These are phyloP conservation scores for Alloascoidea africana DNA, from an alignment of 805 yeast species.

Conservation along the genomic window DNA sequence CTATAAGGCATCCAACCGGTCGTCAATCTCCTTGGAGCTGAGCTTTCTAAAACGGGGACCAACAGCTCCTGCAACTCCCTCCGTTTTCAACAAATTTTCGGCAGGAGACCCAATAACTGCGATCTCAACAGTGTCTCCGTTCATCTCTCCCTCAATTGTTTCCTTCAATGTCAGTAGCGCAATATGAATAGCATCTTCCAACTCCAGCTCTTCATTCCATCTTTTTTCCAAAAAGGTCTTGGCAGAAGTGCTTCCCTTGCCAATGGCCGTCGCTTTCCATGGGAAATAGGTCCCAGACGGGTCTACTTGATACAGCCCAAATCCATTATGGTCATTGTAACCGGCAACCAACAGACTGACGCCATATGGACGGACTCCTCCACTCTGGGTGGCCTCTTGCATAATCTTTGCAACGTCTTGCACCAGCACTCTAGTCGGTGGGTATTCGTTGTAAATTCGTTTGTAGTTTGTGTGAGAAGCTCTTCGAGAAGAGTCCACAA, in stretches of 20 bases:
- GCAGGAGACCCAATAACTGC: constrained; percentile 76
- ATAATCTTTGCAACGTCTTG: constrained; percentile 90
- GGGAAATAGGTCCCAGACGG: constrained; percentile 97
- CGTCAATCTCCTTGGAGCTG: constrained; percentile 85
- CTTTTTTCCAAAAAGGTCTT: constrained; percentile 95
- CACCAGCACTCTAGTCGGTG: constrained; percentile 88
- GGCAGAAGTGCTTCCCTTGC: constrained; percentile 91
- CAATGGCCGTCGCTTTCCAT: constrained; percentile 99
- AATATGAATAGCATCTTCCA: constrained; percentile 96
- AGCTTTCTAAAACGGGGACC: constrained; percentile 89
- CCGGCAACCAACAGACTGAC: constrained; percentile 92
- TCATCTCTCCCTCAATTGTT: constrained; percentile 95
- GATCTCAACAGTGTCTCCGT: constrained; percentile 90
- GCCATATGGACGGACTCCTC: constrained; percentile 98
- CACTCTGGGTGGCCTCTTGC: constrained; percentile 98
- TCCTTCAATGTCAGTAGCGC: constrained; percentile 90
- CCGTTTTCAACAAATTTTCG: constrained; percentile 68
- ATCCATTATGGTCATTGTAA: constrained; percentile 63
- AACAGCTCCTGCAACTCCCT: constrained; percentile 56
- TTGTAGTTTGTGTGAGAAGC: constrained; percentile 87
- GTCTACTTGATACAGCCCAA: constrained; percentile 88
- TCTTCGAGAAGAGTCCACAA: constrained; percentile 87
- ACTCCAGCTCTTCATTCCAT: constrained; percentile 94
- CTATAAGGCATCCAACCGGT: constrained; percentile 82
- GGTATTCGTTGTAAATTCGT: constrained; percentile 89